Conservation (phyloP, 2,329 filamentous ascomycete species). For the Neophaeococcomyces aloes region DNA sequence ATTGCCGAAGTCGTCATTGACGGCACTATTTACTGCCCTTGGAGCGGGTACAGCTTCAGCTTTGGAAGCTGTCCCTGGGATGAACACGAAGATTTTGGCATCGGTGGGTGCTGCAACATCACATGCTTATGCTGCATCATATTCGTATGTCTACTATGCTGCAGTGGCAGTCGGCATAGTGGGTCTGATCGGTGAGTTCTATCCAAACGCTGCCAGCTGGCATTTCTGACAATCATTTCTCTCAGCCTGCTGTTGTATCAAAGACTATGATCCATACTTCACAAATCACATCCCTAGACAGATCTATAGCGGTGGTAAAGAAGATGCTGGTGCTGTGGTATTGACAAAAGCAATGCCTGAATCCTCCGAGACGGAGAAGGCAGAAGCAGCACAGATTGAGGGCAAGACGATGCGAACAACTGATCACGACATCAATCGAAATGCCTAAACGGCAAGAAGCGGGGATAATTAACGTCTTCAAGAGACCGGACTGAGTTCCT, state of each 20-base stretch:
- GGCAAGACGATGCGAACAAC: too few species aligned
- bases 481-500: too few species aligned
- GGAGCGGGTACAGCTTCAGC: slow-evolving; percentile 10
- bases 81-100: slow-evolving; percentile 13
- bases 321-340: too few species aligned
- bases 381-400: too few species aligned
- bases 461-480: too few species aligned
- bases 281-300: slow-evolving; percentile 15
- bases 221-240: too few species aligned
- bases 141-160: slow-evolving; percentile 22
- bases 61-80: slow-evolving; percentile 12
- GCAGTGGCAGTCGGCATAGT: slow-evolving; percentile 17
- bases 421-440: too few species aligned
- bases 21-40: slow-evolving; percentile 16
- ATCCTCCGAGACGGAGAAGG: too few species aligned
- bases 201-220: too few species aligned
- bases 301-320: too few species aligned
- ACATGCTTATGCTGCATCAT: slow-evolving; percentile 16
- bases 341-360: too few species aligned
- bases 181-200: slow-evolving; percentile 13
- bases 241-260: slow-evolving; percentile 7
- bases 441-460: too few species aligned
- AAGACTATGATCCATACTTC: slow-evolving; percentile 20
- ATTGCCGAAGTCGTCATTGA: slow-evolving; percentile 15
- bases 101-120: slow-evolving; percentile 10